These are phyloP conservation scores for Rhizoclosmatium globosum DNA, from an alignment of 192 early-diverging fungal species.

Conservation along the genomic window DNA sequence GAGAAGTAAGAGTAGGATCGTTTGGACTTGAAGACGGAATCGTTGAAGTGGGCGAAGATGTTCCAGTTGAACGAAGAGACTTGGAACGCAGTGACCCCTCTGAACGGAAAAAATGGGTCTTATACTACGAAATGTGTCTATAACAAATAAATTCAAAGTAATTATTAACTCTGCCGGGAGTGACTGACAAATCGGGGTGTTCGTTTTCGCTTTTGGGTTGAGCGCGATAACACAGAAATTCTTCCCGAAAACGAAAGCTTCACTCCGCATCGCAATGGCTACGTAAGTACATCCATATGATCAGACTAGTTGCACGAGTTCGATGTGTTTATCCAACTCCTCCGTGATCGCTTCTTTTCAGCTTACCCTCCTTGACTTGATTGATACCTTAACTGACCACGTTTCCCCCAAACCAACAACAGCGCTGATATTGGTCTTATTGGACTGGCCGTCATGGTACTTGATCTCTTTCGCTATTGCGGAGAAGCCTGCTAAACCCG, in stretches of 20 bases:
- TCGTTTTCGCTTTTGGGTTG: not conserved
- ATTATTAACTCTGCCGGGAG: not conserved
- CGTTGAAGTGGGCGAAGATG: conserved; percentile 1
- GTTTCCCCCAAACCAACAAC: not conserved
- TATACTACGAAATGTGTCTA: conserved; percentile 29
- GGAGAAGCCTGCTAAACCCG: not conserved
- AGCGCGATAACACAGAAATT: not conserved
- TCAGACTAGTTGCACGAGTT: no score
- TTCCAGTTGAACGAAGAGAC: conserved; percentile 2
- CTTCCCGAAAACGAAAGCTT: conserved; percentile 7
- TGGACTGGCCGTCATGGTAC: conserved; percentile 99
- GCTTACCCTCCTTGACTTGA: no score
- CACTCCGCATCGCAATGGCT: conserved; percentile 14
- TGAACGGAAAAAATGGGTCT: conserved; percentile 38
- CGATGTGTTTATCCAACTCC: no score
- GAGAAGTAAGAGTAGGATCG: conserved; percentile 21
- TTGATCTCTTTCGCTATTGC: conserved; percentile 15
- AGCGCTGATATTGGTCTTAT: conserved; percentile 98
- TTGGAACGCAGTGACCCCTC: conserved; percentile 15
- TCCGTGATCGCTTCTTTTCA: no score
- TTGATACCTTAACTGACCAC: not conserved
- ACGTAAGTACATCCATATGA: not conserved
- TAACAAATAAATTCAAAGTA: not conserved
- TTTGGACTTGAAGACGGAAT: conserved; percentile 12
- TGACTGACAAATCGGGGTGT: no score